These are phyloP conservation scores for Uncinocarpus reesii DNA, from an alignment of 2,329 filamentous ascomycete genomes.

Conservation along the genomic window DNA sequence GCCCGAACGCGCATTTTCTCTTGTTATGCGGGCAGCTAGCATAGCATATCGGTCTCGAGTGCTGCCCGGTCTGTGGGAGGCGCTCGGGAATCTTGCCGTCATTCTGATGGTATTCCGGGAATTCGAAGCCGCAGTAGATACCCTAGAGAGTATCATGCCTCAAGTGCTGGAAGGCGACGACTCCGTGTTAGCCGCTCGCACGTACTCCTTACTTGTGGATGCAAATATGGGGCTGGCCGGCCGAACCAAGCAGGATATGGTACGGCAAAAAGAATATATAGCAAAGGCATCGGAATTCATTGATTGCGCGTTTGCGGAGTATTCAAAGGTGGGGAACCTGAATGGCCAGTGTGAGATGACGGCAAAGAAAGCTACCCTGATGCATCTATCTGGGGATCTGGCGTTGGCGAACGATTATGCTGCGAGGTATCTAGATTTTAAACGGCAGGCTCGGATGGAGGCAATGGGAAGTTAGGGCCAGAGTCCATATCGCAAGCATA, in stretches of 20 bases:
- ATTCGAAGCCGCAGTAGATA: slow-evolving; percentile 53
- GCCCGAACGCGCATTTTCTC: slow-evolving; percentile 64
- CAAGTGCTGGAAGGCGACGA: slow-evolving; percentile 64
- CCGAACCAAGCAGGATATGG: slow-evolving; percentile 32
- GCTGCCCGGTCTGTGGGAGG: slow-evolving; percentile 61
- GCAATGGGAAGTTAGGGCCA: not conserved
- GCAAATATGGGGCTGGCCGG: slow-evolving; percentile 70
- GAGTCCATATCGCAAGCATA: too few species aligned
- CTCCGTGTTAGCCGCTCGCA: slow-evolving; percentile 49
- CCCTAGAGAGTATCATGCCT: slow-evolving; percentile 62
- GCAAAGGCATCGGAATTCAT: slow-evolving; percentile 51
- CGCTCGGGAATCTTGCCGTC: slow-evolving; percentile 55
- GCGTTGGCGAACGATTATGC: slow-evolving; percentile 56
- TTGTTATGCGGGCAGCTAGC: slow-evolving; percentile 63
- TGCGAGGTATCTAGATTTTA: slow-evolving; percentile 52
- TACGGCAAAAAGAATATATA: slow-evolving; percentile 47
- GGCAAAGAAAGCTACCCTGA: slow-evolving; percentile 70
- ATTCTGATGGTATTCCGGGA: slow-evolving; percentile 62
- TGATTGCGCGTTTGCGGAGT: slow-evolving; percentile 54
- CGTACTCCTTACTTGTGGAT: slow-evolving; percentile 64
- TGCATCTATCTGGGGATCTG: slow-evolving; percentile 57
- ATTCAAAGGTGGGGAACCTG: slow-evolving; percentile 56
- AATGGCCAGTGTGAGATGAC: slow-evolving; percentile 66
- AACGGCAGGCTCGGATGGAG: slow-evolving; percentile 18
- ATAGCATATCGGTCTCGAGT: slow-evolving; percentile 61